Percentiles rank a stretch among this genome's conserved stretches.
These are phyloP conservation scores for Fonsecaea erecta DNA, from an alignment of 2,329 filamentous ascomycete species.

Conservation along the genomic window DNA sequence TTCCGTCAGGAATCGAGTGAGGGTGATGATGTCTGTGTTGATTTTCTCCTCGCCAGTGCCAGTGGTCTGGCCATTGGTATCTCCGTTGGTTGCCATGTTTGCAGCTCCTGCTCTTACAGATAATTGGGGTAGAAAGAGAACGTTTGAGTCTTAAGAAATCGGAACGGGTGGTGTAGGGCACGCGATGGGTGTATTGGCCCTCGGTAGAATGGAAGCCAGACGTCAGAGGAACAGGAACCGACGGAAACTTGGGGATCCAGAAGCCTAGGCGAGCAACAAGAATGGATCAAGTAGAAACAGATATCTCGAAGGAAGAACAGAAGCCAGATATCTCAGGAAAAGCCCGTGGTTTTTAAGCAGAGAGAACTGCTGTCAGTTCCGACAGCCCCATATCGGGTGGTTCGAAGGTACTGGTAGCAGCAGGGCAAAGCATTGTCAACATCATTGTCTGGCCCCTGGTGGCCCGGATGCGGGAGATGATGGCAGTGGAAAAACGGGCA, in stretches of 20 bases:
- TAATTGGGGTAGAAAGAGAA: neutral
- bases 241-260: slow-evolving; percentile 1
- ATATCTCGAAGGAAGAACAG: neutral
- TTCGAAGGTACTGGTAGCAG: slow-evolving; percentile 4
- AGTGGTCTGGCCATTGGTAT: slow-evolving; percentile 52
- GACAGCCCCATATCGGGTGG: slow-evolving; percentile 20
- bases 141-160: neutral
- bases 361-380: neutral
- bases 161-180: slow-evolving; percentile 15
- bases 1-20: slow-evolving; percentile 94
- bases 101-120: neutral
- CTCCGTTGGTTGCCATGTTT: slow-evolving; percentile 33
- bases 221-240: slow-evolving; percentile 9
- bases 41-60: slow-evolving; percentile 72
- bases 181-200: slow-evolving; percentile 19
- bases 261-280: neutral
- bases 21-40: slow-evolving; percentile 94
- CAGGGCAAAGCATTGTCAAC: slow-evolving; percentile 14
- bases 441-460: slow-evolving; percentile 5
- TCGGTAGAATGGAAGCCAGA: slow-evolving; percentile 27
- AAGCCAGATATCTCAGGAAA: neutral
- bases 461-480: slow-evolving; percentile 15
- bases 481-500: slow-evolving; percentile 4
- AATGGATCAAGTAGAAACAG: neutral
- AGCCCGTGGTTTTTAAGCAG: neutral